Evolutionary conservation across 2,329 filamentous ascomycete species (phyloP).

Genomic region (Cercospora canescens): DNA sequence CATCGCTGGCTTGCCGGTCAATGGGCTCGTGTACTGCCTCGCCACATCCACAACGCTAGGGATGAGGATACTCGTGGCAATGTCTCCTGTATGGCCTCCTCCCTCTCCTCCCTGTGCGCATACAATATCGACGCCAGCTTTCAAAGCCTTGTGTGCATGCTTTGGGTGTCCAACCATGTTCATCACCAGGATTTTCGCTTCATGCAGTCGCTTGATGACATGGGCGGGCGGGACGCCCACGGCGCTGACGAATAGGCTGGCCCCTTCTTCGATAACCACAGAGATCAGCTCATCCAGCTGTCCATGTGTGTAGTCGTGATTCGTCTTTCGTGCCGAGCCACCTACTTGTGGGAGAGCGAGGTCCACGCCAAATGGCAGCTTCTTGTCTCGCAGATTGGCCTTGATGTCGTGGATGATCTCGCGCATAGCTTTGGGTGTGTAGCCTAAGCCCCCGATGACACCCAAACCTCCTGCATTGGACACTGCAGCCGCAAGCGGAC

Average conservation of each 20-base stretch:
- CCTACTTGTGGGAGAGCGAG: slow-evolving; percentile 89
- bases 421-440: slow-evolving; percentile 72
- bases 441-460: slow-evolving; percentile 63
- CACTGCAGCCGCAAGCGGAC: slow-evolving; percentile 77
- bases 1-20: slow-evolving; percentile 70
- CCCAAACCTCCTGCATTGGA: slow-evolving; percentile 84
- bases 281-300: slow-evolving; percentile 85
- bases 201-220: slow-evolving; percentile 75
- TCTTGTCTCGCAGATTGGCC: slow-evolving; percentile 63
- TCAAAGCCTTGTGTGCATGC: slow-evolving; percentile 85
- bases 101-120: slow-evolving; percentile 93
- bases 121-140: slow-evolving; percentile 84
- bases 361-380: slow-evolving; percentile 85
- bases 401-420: slow-evolving; percentile 86
- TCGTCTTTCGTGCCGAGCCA: slow-evolving; percentile 79
- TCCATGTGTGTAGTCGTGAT: slow-evolving; percentile 92
- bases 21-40: slow-evolving; percentile 65
- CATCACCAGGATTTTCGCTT: slow-evolving; percentile 81
- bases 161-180: slow-evolving; percentile 96
- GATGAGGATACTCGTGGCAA: slow-evolving; percentile 82
- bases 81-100: slow-evolving; percentile 87
- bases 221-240: slow-evolving; percentile 79
- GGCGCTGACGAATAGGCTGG: slow-evolving; percentile 80
- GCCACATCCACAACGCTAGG: slow-evolving; percentile 87
- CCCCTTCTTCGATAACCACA: slow-evolving; percentile 81